Base-by-base conservation (phyloP, 306 rosid species). In the Luffa acutangula region DNA sequence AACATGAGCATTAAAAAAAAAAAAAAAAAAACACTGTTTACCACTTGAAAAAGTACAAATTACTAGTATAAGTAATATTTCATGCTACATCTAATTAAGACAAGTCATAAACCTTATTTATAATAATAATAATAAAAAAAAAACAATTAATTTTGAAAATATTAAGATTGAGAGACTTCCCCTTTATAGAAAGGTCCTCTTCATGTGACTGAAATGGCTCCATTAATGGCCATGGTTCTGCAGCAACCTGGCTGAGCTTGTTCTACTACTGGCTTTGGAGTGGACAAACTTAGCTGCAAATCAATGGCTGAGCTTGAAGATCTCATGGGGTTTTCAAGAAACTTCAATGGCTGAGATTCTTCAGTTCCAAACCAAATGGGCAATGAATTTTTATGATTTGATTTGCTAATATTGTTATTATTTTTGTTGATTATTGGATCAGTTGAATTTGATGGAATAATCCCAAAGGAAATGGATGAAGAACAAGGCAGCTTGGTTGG, bases 231-330 rank as follows among this genome's bases (percentile, higher is more conserved):
- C 8, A 57, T 57, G 33, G 1, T 57, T 21, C 34, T 57, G 63
- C 63, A 57, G 33, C 12, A 20, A 6, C 2, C 2, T 1, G 33
- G 31, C 62, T 5, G 9, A 25, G 36, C 13, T 21, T n/a, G 13
- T 3, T 21, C 36, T 2, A 59, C 36, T 2, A 59, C 65, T 25
- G 65, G 65, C 6, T 59, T 59, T 25, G 74, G 74, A 67, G 74
- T 67, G 51, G 74, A 67, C 74, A 67, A 67, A 67, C 74, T 67
- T 7, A 67, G 74, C 74, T 67, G 74, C 74, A 67, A 67, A 67
- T 67, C 74, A 59, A 37, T 36, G 8, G 36, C 13, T 17, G 42
- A 62, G n/a, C 6, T 37, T 39, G 73, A 65, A 65, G 25, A 11
- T 37, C 6, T 34, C 48, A 17, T 37, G 45, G 73, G 71, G 71